Conservation (phyloP, 306 rosid genomes). For the Abrus pulchellus region DNA sequence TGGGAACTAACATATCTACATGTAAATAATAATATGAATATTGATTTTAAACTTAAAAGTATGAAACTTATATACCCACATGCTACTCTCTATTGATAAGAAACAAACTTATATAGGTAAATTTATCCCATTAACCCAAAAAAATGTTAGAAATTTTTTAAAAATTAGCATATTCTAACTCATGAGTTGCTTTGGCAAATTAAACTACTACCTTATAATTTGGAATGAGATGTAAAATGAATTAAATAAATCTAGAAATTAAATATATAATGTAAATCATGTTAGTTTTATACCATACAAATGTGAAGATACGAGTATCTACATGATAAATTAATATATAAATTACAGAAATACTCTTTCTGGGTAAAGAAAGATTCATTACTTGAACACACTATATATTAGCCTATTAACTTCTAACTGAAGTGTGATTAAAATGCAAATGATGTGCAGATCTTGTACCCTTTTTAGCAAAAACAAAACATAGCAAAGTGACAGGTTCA, state of each 20-base stretch:
- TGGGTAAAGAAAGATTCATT: not conserved
- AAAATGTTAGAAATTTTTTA: not conserved
- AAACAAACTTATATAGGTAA: slow-evolving; percentile 11
- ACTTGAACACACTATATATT: not conserved
- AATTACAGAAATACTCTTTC: not conserved
- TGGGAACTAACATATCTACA: slow-evolving; percentile 98
- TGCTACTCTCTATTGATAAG: not conserved
- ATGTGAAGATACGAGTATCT: slow-evolving; percentile 2
- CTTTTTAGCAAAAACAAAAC: slow-evolving; percentile 8
- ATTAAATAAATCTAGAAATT: not conserved
- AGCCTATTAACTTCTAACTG: not conserved
- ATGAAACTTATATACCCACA: not conserved
- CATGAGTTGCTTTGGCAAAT: slow-evolving; percentile 24
- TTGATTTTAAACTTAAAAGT: slow-evolving; percentile 1
- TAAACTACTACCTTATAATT: not conserved
- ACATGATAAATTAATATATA: slow-evolving; percentile 15
- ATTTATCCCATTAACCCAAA: not conserved
- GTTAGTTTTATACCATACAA: not conserved
- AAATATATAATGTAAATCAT: not conserved
- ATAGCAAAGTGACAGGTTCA: slow-evolving; percentile 24
- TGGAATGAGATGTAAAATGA: not conserved
- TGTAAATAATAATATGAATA: slow-evolving; percentile 62
- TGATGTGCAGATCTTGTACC: not conserved
- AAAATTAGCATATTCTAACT: slow-evolving; percentile 1
- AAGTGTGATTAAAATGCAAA: not conserved